Percentiles rank a stretch among this genome's conserved stretches.
Conservation (phyloP, 2,329 filamentous ascomycete genomes). For the Aquanectria penicillioides region DNA sequence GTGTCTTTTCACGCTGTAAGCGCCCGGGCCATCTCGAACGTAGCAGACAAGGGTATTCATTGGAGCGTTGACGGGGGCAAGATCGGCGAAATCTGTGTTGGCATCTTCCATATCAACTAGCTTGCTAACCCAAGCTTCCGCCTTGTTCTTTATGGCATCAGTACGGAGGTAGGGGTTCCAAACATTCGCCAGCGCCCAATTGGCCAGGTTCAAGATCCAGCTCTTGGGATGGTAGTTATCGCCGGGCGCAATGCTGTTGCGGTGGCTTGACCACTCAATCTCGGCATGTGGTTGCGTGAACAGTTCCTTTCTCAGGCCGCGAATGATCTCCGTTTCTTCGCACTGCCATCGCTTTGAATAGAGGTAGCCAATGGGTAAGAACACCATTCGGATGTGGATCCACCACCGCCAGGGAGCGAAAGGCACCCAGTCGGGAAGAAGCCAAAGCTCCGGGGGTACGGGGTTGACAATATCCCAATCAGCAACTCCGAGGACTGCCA, state of each 20-base stretch:
- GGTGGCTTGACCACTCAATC: slow-evolving; percentile 80
- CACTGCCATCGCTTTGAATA: slow-evolving; percentile 86
- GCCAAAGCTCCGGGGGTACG: slow-evolving; percentile 91
- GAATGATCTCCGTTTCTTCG: slow-evolving; percentile 78
- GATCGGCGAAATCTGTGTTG: slow-evolving; percentile 86
- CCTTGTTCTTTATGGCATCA: slow-evolving; percentile 71
- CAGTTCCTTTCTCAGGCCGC: slow-evolving; percentile 80
- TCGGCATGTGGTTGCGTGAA: slow-evolving; percentile 81
- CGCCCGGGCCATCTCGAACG: slow-evolving; percentile 82
- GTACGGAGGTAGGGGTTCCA: slow-evolving; percentile 83
- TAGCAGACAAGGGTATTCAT: slow-evolving; percentile 93
- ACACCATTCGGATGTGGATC: slow-evolving; percentile 99
- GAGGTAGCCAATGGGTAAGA: slow-evolving; percentile 88
- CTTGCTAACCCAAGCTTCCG: slow-evolving; percentile 84
- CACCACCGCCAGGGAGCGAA: slow-evolving; percentile 95
- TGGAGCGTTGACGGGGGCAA: slow-evolving; percentile 89
- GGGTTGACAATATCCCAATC: slow-evolving; percentile 96
- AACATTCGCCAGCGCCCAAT: slow-evolving; percentile 81
- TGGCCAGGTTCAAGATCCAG: slow-evolving; percentile 80
- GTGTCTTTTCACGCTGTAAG: slow-evolving; percentile 78
- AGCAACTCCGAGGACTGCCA: slow-evolving; percentile 83
- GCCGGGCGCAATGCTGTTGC: slow-evolving; percentile 80
- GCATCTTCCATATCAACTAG: slow-evolving; percentile 91
- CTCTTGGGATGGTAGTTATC: slow-evolving; percentile 97
- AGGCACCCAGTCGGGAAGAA: slow-evolving; percentile 90